Evolutionary conservation across 1,284 basidiomycete genomes (phyloP), one percentile per base, ranked within the genome.

Genomic region (Sparassis latifolia): DNA sequence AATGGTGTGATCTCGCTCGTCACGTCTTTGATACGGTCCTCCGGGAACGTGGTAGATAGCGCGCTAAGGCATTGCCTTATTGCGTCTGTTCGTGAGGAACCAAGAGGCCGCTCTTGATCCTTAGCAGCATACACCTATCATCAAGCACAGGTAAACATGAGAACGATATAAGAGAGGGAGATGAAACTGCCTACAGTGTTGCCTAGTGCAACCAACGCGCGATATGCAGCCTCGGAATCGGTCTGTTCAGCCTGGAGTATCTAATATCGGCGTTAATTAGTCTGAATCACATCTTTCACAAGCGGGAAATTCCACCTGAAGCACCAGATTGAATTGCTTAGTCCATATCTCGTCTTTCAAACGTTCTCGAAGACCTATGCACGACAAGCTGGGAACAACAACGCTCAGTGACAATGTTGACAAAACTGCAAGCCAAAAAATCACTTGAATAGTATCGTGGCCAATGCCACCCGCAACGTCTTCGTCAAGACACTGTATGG

Each of bases 211-310:
- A 97, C 88, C 5, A 91, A 69, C 1, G 86, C 76, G 31, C 96
- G 84, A 66, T 98, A 98, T 10, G 81, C 77, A 2, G 88, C 83
- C 64, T 99, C 96, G 27, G 82, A 74, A 54, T 99, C 96, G 12
- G 70, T 69, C 41, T 67, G 78, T 66, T 95, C 91, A 42, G 75
- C 73, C 52, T 76, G 68, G 27, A 93, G 67, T 10, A 89, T 73
- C 83, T 87, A 32, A 5, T 40, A 29, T 20, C 12, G 7, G 35
- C 7, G 12, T 37, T 20, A 20, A 20, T 20, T 20, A 20, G 20
- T 20, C 20, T 20, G 20, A 37, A 37, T 6, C 35, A 37, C 7
- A 37, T 37, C 35, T 37, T 6, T 37, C 7, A 37, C 35, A 37
- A 12, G 12, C 1, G 12, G 12, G 1, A 7, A 12, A 37, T 37